Base-by-base conservation (phyloP, 2,329 filamentous ascomycete species). In the Aspergillus jensenii region DNA sequence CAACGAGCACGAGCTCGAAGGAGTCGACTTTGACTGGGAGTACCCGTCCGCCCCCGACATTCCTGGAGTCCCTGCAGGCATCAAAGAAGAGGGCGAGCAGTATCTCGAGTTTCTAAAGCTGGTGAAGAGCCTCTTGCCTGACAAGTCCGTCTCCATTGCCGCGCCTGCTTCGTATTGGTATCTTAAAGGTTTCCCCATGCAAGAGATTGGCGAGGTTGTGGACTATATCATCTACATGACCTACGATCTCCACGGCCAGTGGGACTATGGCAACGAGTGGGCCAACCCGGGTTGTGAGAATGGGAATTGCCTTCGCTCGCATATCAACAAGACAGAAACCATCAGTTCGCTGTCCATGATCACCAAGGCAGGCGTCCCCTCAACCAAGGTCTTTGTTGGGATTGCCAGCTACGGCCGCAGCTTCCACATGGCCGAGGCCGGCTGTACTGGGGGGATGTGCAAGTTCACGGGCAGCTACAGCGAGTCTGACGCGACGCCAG, bases 171-270 rank as follows among this genome's bases (percentile, higher is more conserved):
- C 71, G 0, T 74, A 63, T 51, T 75, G 68, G 70, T 75, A 74
- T 31, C 53, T 74, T 5, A 62, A 68, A 47, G 43, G 23, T 15
- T 74, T 71, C 46, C 72, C 71, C 0, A 70, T 75, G 27, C 14
- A 47, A 2, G 49, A 67, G 2, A 74, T 75, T 1, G 41, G 39
- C 31, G 21, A 62, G 2, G 57, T 68, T 1, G 61, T 74, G 5
- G 70, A 74, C 56, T 76, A 74, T 55, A 67, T 74, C 19, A 63
- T 73, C 15, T 75, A 65, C 55, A 77, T 77, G 74, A 75, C 74
- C 0, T 78, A 78, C 51, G 74, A 77, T 56, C 65, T 76, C 2
- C 65, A 70, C 53, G 66, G 50, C 8, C 64, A 68, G 46, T 67
- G 62, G 65, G 72, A 25, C 6, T 25, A 76, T 46, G 60, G 48